Base-by-base conservation (phyloP, 1,284 basidiomycete genomes). In the Cystobasidium pallidum region DNA sequence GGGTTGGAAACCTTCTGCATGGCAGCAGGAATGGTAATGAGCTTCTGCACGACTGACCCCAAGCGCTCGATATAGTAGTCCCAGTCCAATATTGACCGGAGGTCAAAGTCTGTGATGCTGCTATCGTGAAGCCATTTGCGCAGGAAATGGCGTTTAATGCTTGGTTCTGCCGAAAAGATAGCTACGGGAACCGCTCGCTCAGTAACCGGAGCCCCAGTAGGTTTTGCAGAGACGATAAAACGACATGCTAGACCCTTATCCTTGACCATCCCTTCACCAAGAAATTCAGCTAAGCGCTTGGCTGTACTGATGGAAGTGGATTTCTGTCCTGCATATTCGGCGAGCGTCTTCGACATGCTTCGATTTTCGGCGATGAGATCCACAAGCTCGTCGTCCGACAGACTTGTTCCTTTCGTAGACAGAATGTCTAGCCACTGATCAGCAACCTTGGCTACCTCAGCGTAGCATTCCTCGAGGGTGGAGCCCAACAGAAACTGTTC, bases 181-280 rank as follows among this genome's bases (percentile, higher is more conserved):
- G 96, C 96, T n/a, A 99, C 88, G 1, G 96, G 96, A 41, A 99
- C 88, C 3, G 96, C 96, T 55, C 96, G 89, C 75, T 99, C 96
- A 1, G 96, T 98, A 73, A 99, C 94, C 0, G 96, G 94, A 0
- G 94, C 91, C 13, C 94, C 95, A 55, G 88, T 85, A 1, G 96
- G 96, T 79, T 92, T 92, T 26, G 90, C 90, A 28, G 95, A 98
- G 78, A 99, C 97, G 84, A 99, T 94, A 81, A 99, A 99, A 79
- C 95, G 95, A 86, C 96, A 99, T 1, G 96, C 92, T 15, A 99
- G 87, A 70, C 96, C 96, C 81, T 98, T 99, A 84, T 99, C 95
- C 82, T 98, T 98, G 78, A 98, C 94, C 94, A 99, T 99, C 79
- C 96, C 92, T 78, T 94, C 89, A 28, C 96, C 96, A 68, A 99